Base-by-base conservation (phyloP, 345 rosid species). In the Citrus inodora region DNA sequence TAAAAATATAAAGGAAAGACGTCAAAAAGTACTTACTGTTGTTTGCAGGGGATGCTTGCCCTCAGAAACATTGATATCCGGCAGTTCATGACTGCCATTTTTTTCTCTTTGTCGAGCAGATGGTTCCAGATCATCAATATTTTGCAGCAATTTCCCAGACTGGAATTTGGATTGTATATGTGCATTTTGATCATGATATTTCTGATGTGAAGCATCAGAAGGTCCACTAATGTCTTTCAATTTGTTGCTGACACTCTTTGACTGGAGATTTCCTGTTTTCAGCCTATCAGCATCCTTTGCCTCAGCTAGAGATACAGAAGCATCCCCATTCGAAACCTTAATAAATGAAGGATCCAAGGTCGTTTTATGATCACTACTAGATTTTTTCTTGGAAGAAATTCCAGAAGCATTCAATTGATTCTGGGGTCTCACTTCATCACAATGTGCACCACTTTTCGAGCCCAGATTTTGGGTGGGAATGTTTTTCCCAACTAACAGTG, bases 41-140 rank as follows among this genome's bases (percentile, higher is more conserved):
- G 80, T 71, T 73, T 85, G 92, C 80, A 76, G 22, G 66, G 81
- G 62, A 74, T 87, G 80, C 79, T 80, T 90, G 79, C 87, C 83
- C 76, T 86, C 93, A 25, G 92, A 87, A 78, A 88, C 86, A 84
- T 86, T 93, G 74, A 85, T 76, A 74, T 87, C 89, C 33, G 87
- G 89, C 81, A 87, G 78, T 48, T 87, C 90, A 66, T 71, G 86
- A 71, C 79, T 81, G 30, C 86, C 86, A 86, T 84, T 88, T 73
- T 85, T 92, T 80, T 89, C 97, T 85, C 84, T 90, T 42, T 76
- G 72, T 69, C 83, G 76, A 78, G 78, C 77, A 65, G 85, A 88
- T 71, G 81, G 76, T 83, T 89, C 94, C 42, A 69, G 64, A 66
- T 86, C 88, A 69, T 78, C 80, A 73, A 72, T 76, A 71, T 68